Evolutionary conservation across 2,329 filamentous ascomycete genomes (phyloP), one percentile per base, ranked within the genome.

Genomic region (Fusarium falciforme): DNA sequence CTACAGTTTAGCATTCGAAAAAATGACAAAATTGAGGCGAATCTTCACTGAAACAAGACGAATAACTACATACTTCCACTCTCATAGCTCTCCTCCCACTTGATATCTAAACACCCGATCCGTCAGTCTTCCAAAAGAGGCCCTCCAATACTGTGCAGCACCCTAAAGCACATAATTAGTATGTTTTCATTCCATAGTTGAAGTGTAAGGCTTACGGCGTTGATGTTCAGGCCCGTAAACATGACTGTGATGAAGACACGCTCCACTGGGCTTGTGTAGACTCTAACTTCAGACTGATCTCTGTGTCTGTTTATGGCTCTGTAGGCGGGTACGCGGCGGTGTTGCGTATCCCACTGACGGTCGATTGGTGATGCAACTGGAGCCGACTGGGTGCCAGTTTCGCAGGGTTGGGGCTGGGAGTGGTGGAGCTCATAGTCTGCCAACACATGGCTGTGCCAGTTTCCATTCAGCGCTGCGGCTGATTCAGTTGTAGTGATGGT

Each of bases 361-460:
- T 49, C 47, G 1, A 36, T 1, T 0, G 61, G 61, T 0, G 22
- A 22, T 8, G 47, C n/a, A 17, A 7, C 33, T 6, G 65, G 5
- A 0, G 57, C 29, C 0, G n/a, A 17, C 1, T 27, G 52, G 1
- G 16, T 36, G 7, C 47, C 55, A 12, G 64, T 17, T 2, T 60
- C 14, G 3, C 31, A 35, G 2, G 72, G 33, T 2, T 29, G 38
- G 1, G 14, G 4, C 22, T 68, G 67, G 0, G 72, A 74, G 2
- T 74, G 72, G 0, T 74, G 72, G 14, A 74, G 71, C 10, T 74
- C 72, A 4, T 74, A 74, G 16, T 74, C 72, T 3, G 64, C 49
- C 5, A 74, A 14, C 2, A 74, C 33, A 2, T 57, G 22, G 10
- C 49, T 72, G 10, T 74, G 59, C 7, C 67, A 64, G 7, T 59